A percentile compares a stretch with the other conserved stretches of the same genome.
phyloP scores from a whole-genome alignment of 2,329 filamentous ascomycete genomes.

The Fusarium coicis region DNA sequence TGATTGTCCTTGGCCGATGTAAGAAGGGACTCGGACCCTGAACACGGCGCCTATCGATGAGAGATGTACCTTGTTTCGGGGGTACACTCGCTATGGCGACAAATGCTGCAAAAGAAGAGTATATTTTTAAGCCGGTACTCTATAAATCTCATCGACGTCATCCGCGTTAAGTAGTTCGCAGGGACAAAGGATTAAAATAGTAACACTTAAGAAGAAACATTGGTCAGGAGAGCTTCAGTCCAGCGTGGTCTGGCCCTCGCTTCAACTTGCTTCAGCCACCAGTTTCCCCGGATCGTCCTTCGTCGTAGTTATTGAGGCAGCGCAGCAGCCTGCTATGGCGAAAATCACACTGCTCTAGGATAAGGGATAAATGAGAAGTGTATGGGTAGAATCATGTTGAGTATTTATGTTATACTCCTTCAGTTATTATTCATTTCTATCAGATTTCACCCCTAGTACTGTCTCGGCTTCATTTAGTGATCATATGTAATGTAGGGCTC shows the following conservation, averaged over 20 bases:
- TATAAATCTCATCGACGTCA: background rate
- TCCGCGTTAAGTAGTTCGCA: background rate
- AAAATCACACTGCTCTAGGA: background rate
- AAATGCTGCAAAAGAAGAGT: background rate
- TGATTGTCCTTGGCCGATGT: constrained; percentile 2
- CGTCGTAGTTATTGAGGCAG: background rate
- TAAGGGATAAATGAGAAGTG: background rate
- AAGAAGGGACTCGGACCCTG: background rate
- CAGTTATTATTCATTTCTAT: background rate
- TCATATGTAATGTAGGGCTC: no score
- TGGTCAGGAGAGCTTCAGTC: background rate
- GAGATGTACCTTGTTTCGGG: background rate
- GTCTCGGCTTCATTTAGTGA: background rate
- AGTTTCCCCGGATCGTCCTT: background rate
- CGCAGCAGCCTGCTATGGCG: background rate
- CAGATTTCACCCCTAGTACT: background rate
- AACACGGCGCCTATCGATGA: background rate
- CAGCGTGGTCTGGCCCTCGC: background rate
- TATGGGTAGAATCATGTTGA: background rate
- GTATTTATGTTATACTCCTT: background rate
- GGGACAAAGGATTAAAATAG: constrained; percentile 4
- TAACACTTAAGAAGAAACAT: background rate
- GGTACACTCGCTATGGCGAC: background rate
- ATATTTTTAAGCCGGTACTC: background rate
- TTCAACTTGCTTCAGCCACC: background rate